Evolutionary conservation across 108 stramenopile genomes (phyloP), one percentile per base, ranked within the genome.

Genomic region (Cyclotella sp.): DNA sequence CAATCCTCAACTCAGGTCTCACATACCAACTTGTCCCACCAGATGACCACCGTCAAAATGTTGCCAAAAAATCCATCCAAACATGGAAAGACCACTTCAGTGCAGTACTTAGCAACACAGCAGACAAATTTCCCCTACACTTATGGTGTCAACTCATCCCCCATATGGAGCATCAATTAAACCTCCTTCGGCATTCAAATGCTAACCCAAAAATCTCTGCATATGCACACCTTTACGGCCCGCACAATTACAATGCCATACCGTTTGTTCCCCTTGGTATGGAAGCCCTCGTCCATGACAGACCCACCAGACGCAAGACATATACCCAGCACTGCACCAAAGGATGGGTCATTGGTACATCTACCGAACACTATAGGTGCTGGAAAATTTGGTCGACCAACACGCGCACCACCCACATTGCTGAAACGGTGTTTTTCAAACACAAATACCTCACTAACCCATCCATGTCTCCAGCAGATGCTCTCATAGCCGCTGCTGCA

Each of bases 1-100:
- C 34, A 2, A 34, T 34, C 6, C 34, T 34, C 34, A 6, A 34
- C 6, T 34, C 34, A 34, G 34, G 34, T 6, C 34, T 34, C 34
- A 34, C 49, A 40, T 47, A 45, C 67, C 82, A 86, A 73, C 55
- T 81, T 28, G 78, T 63, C 0, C 78, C 85, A 1, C 78, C 85
- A 11, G 47, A 63, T n/a, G 30, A 51, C 19, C 78, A 86, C 62
- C 70, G 78, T 0, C 42, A 55, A 0, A 86, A 86, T 68, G 69
- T 78, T 29, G 85, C 85, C 5, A 70, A 83, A 68, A 66, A 75
- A 41, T 79, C 86, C 44, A 86, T 82, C 19, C 78, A 53, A 15
- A 86, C 85, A 19, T 86, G 68, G 47, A 73, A 78, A 53, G 75
- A 82, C 45, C 85, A 86, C 47, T 83, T 83, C 68, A 63, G 81